phyloP scores from a whole-genome alignment of 441 rosid species.

The Jatropha multifida region DNA sequence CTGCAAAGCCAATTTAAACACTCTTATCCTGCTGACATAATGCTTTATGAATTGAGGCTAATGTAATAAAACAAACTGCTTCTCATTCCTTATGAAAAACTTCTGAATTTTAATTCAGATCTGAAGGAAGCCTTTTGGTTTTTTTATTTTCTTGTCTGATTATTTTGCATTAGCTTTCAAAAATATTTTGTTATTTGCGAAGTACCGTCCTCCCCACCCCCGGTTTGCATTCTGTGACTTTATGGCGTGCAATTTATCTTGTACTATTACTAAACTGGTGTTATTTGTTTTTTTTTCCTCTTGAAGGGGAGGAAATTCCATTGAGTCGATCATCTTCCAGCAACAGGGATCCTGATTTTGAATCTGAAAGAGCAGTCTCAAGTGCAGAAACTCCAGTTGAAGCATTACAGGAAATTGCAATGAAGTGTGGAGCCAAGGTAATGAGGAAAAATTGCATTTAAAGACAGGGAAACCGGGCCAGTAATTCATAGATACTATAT shows the following conservation, averaged over 20 bases:
- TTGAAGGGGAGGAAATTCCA: constrained; percentile 64
- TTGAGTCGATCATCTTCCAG: constrained; percentile 56
- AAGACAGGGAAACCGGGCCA: constrained; percentile 10
- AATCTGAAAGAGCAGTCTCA: constrained; percentile 53
- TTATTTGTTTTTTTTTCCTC: constrained; percentile 21
- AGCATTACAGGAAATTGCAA: constrained; percentile 75
- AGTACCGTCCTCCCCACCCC: background rate
- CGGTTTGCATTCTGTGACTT: background rate
- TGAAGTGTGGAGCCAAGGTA: constrained; percentile 92
- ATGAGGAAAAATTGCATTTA: constrained; percentile 1
- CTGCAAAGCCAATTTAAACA: background rate
- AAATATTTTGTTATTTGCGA: background rate
- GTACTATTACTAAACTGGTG: constrained; percentile 21
- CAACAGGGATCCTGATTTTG: constrained; percentile 66
- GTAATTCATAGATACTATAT: constrained; percentile 3
- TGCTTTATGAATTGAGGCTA: background rate
- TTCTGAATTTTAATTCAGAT: background rate
- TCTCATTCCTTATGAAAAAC: background rate
- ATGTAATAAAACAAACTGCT: background rate
- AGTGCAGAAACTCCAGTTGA: constrained; percentile 60
- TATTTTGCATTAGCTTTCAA: background rate
- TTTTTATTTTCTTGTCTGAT: background rate
- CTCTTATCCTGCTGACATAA: background rate
- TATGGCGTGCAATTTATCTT: background rate
- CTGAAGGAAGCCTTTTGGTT: constrained; percentile 1